Base-by-base conservation (phyloP, 2,329 filamentous ascomycete genomes). In the Zopfia rhizophila region DNA sequence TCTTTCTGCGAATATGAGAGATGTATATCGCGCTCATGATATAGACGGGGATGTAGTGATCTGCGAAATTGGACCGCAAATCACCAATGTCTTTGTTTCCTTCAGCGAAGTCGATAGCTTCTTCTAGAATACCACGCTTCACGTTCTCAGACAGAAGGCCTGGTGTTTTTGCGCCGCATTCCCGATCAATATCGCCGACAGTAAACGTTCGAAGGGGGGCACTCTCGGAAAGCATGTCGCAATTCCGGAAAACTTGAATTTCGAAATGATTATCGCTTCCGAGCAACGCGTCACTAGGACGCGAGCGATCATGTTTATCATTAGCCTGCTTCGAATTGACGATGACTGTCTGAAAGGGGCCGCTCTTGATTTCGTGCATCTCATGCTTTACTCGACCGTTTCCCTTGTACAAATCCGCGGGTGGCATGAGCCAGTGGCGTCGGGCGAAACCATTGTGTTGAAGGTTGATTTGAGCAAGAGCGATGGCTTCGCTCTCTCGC, bases 231-330 rank as follows among this genome's bases (percentile, higher is more conserved):
- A 48, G 32, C 32, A 42, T 23, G 17, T 38, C 38, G 18, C 31
- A 37, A 32, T 42, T 48, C 7, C 45, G 29, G 30, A 31, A 47
- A 10, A 33, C 23, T n/a, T 47, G 36, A 12, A 40, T 25, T 13
- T 47, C 44, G 22, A 40, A 47, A 23, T 47, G 44, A 35, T 41
- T 41, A 37, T 47, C 37, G 29, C 44, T 41, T 2, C 44, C 44
- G 22, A 47, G 44, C 33, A 35, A 23, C 6, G 39, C 29, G 14
- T 37, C 16, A 29, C 35, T 39, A 13, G 42, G 35, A 5, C 11
- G n/a, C 11, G 16, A 31, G 7, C 33, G 33, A 27, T 45, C 33
- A 21, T 45, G 42, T 21, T 45, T 45, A 22, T 45, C 42, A 23
- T 39, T 45, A n/a, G 42, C 42, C 19, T 45, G 42, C 12, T 28